These are phyloP conservation scores for Trypethelium eluteriae DNA, from an alignment of 495 filamentous ascomycete genomes.

Conservation along the genomic window DNA sequence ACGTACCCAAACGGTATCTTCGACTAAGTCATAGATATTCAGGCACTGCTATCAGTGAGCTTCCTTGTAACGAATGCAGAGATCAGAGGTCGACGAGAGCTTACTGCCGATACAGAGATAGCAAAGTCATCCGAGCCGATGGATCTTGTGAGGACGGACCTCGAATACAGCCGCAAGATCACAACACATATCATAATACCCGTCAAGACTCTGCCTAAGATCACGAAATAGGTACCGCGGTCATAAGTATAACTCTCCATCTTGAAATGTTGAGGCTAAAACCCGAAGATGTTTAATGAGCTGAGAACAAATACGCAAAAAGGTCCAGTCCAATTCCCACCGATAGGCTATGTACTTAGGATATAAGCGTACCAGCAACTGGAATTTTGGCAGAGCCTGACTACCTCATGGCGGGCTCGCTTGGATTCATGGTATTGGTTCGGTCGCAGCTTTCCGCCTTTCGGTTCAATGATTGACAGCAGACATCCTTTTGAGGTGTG, in stretches of 20 bases:
- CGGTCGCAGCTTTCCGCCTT: neutral
- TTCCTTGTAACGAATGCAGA: neutral
- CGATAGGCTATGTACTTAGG: neutral
- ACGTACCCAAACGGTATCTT: slow-evolving; percentile 3
- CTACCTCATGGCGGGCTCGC: neutral
- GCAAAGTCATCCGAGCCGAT: slow-evolving; percentile 8
- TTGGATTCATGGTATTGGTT: neutral
- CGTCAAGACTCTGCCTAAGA: slow-evolving; percentile 5
- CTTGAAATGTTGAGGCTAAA: neutral
- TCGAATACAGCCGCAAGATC: slow-evolving; percentile 3
- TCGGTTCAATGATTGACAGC: neutral
- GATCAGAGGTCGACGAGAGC: neutral
- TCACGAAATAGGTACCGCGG: neutral
- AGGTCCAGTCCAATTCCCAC: neutral
- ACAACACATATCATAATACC: slow-evolving; percentile 7
- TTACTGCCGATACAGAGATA: slow-evolving; percentile 10
- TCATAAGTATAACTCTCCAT: slow-evolving; percentile 11
- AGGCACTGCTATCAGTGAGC: neutral
- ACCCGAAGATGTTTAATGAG: neutral
- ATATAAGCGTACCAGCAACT: neutral
- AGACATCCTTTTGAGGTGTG: neutral
- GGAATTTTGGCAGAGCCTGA: neutral
- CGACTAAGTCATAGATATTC: slow-evolving; percentile 4
- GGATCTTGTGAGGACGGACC: slow-evolving; percentile 7
- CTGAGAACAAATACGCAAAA: neutral